Conservation (phyloP, 176 grass and related monocot genomes). For the Guadua angustifolia region DNA sequence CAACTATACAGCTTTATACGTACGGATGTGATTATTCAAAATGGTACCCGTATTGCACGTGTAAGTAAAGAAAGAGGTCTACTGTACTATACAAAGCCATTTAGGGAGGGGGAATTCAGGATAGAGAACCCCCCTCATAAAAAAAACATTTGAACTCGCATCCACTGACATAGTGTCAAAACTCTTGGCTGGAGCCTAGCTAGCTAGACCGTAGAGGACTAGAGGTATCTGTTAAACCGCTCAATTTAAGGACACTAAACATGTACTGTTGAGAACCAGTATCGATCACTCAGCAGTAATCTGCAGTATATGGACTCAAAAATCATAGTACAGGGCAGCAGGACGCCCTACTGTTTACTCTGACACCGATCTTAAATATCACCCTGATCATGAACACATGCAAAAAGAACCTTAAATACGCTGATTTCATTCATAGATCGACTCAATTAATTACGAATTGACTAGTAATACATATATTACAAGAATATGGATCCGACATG, state of each 20-base stretch:
- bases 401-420: slow-evolving; percentile 30
- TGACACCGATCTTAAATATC: slow-evolving; percentile 17
- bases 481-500: background rate
- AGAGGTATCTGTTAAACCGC: background rate
- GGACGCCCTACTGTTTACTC: background rate
- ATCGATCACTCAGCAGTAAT: slow-evolving; percentile 25
- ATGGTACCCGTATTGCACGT: slow-evolving; percentile 39
- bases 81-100: slow-evolving; percentile 1
- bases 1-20: slow-evolving; percentile 16
- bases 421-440: slow-evolving; percentile 30
- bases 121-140: background rate
- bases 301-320: background rate
- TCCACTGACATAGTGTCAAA: background rate
- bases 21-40: background rate
- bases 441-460: slow-evolving; percentile 34
- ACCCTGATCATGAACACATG: slow-evolving; percentile 32
- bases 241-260: slow-evolving; percentile 15
- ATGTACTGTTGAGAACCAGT: background rate
- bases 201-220: slow-evolving; percentile 4
- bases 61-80: slow-evolving; percentile 5
- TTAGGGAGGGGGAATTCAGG: too few relatives aligned
- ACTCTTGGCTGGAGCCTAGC: slow-evolving; percentile 19
- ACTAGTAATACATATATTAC: background rate
- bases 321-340: background rate
- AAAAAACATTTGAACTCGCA: background rate